Conservation (phyloP, 2,329 filamentous ascomycete genomes). For the Pyrenochaeta sp. region DNA sequence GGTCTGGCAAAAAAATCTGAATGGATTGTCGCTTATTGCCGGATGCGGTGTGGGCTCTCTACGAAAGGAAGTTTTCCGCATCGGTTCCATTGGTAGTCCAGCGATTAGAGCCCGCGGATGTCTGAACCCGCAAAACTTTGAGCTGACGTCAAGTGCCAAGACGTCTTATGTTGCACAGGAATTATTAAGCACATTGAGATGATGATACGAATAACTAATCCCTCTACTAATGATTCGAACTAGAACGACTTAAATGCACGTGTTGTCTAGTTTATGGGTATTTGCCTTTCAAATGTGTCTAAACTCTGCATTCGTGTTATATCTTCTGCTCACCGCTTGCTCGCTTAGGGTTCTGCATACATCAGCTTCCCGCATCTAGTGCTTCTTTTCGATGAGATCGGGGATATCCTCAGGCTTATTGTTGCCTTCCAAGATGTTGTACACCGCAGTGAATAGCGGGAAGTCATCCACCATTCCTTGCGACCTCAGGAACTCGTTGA, state of each 20-base stretch:
- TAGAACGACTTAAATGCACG: neutral
- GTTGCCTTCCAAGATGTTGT: conserved; percentile 78
- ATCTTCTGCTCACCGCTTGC: neutral
- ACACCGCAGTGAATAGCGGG: conserved; percentile 90
- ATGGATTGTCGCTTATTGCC: neutral
- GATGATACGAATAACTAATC: too few species aligned
- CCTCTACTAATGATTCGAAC: too few species aligned
- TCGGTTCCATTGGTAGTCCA: neutral
- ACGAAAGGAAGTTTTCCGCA: neutral
- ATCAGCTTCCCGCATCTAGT: conserved; percentile 7
- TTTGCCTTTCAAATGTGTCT: neutral
- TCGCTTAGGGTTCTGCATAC: neutral
- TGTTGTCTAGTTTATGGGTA: conserved; percentile 1
- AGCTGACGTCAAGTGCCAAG: neutral
- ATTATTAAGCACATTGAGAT: neutral
- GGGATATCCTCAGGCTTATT: conserved; percentile 84
- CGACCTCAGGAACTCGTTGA: conserved; percentile 85
- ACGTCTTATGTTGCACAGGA: neutral
- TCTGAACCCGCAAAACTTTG: neutral
- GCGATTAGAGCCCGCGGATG: neutral
- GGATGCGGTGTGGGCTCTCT: neutral
- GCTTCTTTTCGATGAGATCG: conserved; percentile 60
- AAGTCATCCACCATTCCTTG: conserved; percentile 82
- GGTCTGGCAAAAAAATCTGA: neutral
- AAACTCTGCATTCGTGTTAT: neutral